phyloP scores from a whole-genome alignment of 441 rosid species.

The Bocquillonia castaneifolia region DNA sequence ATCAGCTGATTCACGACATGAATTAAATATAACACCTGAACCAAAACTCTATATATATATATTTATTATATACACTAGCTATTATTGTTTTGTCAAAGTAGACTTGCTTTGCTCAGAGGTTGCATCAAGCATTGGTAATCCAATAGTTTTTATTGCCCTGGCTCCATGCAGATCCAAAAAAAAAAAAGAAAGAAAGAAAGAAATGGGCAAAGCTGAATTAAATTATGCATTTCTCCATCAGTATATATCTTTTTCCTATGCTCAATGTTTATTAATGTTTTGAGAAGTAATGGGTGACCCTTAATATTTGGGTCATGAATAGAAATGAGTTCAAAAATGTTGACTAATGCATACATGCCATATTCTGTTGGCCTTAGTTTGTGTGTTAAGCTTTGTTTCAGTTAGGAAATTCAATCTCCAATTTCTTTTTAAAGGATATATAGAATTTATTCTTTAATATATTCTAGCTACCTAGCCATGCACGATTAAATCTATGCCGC shows the following conservation, averaged over 20 bases:
- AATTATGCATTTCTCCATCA: too few relatives aligned
- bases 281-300: neutral
- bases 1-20: conserved; percentile 41
- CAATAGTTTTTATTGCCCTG: conserved; percentile 7
- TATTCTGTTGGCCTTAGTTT: conserved; percentile 8
- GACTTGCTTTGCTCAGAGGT: conserved; percentile 14
- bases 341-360: neutral
- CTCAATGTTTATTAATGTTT: neutral
- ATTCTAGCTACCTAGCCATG: neutral
- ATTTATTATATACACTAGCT: neutral
- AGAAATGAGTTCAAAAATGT: neutral
- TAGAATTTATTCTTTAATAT: neutral
- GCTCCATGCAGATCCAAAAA: conserved; percentile 1
- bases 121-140: conserved; percentile 19
- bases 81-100: conserved; percentile 2
- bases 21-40: conserved; percentile 13
- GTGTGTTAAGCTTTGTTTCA: neutral
- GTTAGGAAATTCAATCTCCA: neutral
- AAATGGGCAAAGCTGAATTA: neutral
- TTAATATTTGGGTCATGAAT: neutral
- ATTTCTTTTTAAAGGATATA: neutral
- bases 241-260: too few relatives aligned
- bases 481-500: neutral
- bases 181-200: neutral
- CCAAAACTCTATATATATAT: neutral